A percentile compares a stretch with the other conserved stretches of the same genome.
phyloP scores from a whole-genome alignment of 257 asterid genomes.

The Petunia axillaris region DNA sequence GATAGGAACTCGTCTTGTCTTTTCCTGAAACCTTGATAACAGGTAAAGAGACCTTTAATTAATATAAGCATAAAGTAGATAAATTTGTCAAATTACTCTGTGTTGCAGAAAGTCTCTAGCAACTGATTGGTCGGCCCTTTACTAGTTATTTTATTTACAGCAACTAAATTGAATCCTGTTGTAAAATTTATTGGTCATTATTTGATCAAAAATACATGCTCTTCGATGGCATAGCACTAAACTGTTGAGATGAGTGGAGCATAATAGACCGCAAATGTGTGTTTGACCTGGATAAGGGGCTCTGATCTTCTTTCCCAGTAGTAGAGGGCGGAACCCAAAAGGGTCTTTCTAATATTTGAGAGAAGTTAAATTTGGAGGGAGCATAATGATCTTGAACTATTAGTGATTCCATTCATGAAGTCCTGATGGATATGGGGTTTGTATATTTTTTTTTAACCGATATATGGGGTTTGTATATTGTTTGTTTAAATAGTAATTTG shows the following conservation, averaged over 20 bases:
- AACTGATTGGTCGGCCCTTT: not conserved
- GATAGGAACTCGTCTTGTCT: not conserved
- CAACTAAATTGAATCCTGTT: not conserved
- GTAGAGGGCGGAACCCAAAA: not conserved
- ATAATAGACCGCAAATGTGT: not conserved
- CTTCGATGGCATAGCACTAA: not conserved
- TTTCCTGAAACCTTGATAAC: not conserved
- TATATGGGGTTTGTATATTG: not conserved
- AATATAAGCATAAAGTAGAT: not conserved
- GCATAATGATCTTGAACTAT: not conserved
- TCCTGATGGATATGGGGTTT: not conserved
- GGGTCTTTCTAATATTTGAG: not conserved
- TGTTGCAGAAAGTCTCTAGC: conserved; percentile 11
- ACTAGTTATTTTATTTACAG: not conserved
- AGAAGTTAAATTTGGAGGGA: not conserved
- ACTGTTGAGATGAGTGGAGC: not conserved
- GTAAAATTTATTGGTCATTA: not conserved
- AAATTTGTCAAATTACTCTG: not conserved
- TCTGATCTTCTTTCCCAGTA: no score
- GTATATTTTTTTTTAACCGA: no score
- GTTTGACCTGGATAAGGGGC: not conserved
- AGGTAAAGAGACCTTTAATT: not conserved
- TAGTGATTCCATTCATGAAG: not conserved
- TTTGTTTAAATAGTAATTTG: not conserved
- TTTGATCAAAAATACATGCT: not conserved